Conservation (phyloP, 495 filamentous ascomycete species). For the Hyphodiscus hymeniophilus region DNA sequence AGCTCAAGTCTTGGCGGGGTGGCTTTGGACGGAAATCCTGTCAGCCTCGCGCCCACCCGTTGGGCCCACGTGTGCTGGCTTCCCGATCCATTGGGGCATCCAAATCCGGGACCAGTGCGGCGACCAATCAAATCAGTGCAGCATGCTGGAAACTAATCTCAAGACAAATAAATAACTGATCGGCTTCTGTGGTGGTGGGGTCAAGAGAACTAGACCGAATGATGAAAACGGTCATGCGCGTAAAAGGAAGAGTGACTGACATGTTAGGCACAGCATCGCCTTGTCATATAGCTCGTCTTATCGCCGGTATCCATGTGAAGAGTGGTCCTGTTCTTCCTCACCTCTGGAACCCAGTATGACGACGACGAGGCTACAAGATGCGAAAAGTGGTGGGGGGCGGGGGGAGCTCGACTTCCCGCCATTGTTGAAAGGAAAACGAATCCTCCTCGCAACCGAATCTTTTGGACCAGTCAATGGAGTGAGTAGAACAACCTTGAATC, state of each 20-base stretch:
- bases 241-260: neutral
- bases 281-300: neutral
- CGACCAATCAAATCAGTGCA: neutral
- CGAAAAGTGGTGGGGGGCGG: neutral
- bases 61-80: slow-evolving; percentile 15
- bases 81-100: neutral
- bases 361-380: neutral
- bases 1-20: neutral
- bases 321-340: neutral
- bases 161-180: neutral
- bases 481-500: slow-evolving; percentile 51
- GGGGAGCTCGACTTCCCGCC: slow-evolving; percentile 30
- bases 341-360: neutral
- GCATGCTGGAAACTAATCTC: neutral
- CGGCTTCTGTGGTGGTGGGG: neutral
- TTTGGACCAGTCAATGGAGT: slow-evolving; percentile 61
- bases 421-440: slow-evolving; percentile 41
- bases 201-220: neutral
- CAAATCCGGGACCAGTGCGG: neutral
- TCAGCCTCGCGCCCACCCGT: slow-evolving; percentile 19
- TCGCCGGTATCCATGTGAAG: neutral
- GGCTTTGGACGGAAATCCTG: neutral
- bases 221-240: neutral
- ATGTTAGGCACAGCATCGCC: neutral
- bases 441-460: slow-evolving; percentile 55